Conservation (phyloP, 805 yeast species). For the Cyberlindnera subsufficiens region DNA sequence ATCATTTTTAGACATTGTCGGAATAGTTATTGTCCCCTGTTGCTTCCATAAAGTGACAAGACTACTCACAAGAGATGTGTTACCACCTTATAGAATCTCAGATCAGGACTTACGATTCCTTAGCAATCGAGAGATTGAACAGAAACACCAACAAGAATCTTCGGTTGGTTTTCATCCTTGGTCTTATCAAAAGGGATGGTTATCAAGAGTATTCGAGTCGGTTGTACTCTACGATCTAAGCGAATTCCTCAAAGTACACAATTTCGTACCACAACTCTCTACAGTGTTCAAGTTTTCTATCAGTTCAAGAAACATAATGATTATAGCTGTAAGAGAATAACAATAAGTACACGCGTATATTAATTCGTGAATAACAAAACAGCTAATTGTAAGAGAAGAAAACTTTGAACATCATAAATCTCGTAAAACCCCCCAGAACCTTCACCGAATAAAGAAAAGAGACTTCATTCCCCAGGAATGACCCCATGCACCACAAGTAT, state of each 20-base stretch:
- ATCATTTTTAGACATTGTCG: slow-evolving; percentile 1
- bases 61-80: slow-evolving; percentile 1
- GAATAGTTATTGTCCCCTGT: slow-evolving; percentile 9
- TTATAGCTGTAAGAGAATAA: background rate
- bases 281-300: slow-evolving; percentile 1
- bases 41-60: slow-evolving; percentile 10
- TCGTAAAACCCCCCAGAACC: no score
- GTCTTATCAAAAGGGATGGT: background rate
- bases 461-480: no score
- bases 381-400: no score
- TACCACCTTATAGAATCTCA: background rate
- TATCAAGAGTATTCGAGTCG: slow-evolving; percentile 1
- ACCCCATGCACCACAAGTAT: background rate
- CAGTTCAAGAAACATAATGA: slow-evolving; percentile 5
- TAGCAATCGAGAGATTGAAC: slow-evolving; percentile 3
- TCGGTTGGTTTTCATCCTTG: background rate
- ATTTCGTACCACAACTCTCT: background rate
- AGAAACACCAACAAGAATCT: background rate
- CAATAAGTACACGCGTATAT: no score
- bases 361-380: no score
- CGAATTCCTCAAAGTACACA: background rate
- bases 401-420: no score
- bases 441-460: no score
- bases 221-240: background rate
- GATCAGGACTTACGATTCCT: slow-evolving; percentile 8